Base-by-base conservation (phyloP, 352 stramenopile genomes). In the Phytophthora quininea region DNA sequence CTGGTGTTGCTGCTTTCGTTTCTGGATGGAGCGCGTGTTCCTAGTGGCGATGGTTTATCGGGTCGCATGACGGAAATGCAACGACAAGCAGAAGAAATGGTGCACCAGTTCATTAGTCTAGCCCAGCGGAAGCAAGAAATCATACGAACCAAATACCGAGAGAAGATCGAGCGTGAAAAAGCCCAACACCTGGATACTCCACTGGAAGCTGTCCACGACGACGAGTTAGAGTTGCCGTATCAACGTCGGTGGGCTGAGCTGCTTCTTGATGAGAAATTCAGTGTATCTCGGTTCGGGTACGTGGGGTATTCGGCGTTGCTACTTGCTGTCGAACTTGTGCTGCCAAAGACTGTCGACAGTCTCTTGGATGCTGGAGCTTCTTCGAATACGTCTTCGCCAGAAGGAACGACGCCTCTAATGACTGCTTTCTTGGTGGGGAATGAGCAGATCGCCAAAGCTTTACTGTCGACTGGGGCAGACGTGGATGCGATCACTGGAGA, bases 401-500 rank as follows among this genome's bases (percentile, higher is more conserved):
- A 77, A 12, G 72, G 76, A 4, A 69, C 76, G 5, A 91, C 78
- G 0, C 74, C 80, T 7, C 55, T 95, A 4, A 92, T 93, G 83
- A 58, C 86, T 19, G 79, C 83, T 3, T 73, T 92, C 4, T 55
- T 90, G 15, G 74, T 74, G 11, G 78, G 80, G 2, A 73, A 87
- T 5, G 67, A 73, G 64, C 62, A 65, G 54, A 66, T 87, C 15
- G 51, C 73, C 0, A 53, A 59, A 12, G 61, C 65, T 33, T 49
- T 91, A 8, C 62, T 88, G 7, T 29, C 61, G 1, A 63, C 65
- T 11, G 62, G 65, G 9, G 81, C 84, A 1, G 60, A 81, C 14
- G 52, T 92, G 6, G 73, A 93, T 52, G 77, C 80, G 5, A 87
- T 92, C 27, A 91, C 83, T 1, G 64, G 52, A 1, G 79, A 89